Evolutionary conservation across 768 basidiomycete species (phyloP).

Genomic region (Tremella mesenterica): DNA sequence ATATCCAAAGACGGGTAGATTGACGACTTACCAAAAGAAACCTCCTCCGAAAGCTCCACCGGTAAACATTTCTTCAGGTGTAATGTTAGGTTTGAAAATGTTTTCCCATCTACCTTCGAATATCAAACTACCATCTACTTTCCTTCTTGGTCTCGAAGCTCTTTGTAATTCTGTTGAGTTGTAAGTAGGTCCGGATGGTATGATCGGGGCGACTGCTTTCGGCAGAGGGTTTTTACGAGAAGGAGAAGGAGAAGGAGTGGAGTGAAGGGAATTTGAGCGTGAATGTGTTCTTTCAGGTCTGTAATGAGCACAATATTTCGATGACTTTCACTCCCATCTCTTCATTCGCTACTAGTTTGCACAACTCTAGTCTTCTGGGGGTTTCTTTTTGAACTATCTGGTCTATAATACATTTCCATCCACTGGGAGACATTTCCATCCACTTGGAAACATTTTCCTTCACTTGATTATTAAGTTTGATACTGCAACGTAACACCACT

Average conservation of each 20-base stretch:
- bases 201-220: background rate
- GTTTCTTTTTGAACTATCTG: too few species aligned
- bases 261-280: background rate
- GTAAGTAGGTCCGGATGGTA: conserved; percentile 24
- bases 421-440: background rate
- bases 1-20: background rate
- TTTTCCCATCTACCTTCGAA: conserved; percentile 38
- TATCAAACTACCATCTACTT: conserved; percentile 25
- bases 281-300: background rate
- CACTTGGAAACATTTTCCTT: background rate
- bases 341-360: too few species aligned
- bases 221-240: conserved; percentile 1
- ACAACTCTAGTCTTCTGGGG: too few species aligned
- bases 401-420: background rate
- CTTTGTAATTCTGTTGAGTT: background rate
- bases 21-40: conserved; percentile 26
- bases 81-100: conserved; percentile 42
- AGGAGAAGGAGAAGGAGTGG: background rate
- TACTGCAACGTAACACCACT: background rate
- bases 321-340: background rate
- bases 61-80: conserved; percentile 41
- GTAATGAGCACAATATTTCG: background rate
- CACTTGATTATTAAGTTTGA: background rate
- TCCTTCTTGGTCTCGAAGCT: conserved; percentile 21
- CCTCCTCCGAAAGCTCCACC: conserved; percentile 42